Evolutionary conservation across 2,329 filamentous ascomycete genomes (phyloP), one percentile per base, ranked within the genome.

Genomic region (Xylariaceae sp.): DNA sequence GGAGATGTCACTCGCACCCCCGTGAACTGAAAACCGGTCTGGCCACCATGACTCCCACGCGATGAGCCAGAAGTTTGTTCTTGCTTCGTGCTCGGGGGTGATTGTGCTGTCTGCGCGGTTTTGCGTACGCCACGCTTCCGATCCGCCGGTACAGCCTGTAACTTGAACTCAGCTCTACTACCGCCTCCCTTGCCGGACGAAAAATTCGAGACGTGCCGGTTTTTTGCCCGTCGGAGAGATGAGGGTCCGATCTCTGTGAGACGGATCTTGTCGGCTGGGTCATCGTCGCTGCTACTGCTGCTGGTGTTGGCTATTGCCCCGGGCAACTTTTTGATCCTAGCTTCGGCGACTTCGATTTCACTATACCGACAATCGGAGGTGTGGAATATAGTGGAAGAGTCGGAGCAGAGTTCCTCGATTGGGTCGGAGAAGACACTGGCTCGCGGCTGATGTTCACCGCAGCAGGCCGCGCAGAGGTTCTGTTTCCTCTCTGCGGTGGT

Each of bases 381-480:
- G 4, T 47, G 50, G 37, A 51, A 47, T 19, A 19, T 19, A 19
- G 32, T 6, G 35, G 19, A 35, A 6, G 43, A 43, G 29, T 26
- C 34, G 30, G 37, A 2, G 6, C 47, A 1, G 12, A 12, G 11
- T 0, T 31, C 12, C 8, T 32, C n/a, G 26, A n/a, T 30, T 12
- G 43, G 5, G 32, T 29, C 9, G 3, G 54, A 54, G 57, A 64
- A 65, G 7, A 59, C 56, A 56, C 64, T 66, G n/a, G 57, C 51
- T 1, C 63, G 62, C 37, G 60, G 62, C 47, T 60, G 63, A 35
- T 63, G 54, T 7, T 61, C 54, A 19, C 43, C 46, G n/a, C 57
- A 60, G 59, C 65, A 67, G 9, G 29, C 47, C 4, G 11, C 46
- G 56, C 64, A 66, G 1, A 66, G 54, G 39, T 66, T 65, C 12